Evolutionary conservation across 306 rosid species (phyloP).

Genomic region (Vicia faba): DNA sequence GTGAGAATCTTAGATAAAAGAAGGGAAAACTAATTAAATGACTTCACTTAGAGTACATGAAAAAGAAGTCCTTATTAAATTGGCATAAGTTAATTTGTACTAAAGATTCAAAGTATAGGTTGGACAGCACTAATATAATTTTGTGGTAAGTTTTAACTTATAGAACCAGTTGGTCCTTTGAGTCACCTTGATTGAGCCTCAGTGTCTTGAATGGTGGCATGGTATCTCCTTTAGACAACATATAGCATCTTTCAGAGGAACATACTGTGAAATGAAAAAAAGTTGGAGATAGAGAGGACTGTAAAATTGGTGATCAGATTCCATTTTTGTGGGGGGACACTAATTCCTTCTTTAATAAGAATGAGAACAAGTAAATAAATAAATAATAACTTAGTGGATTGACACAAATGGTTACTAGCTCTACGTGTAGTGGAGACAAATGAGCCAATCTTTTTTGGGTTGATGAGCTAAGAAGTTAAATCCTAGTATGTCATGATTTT

Average conservation of each 20-base stretch:
- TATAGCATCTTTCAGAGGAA: constrained; percentile 47
- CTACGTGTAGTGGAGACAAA: constrained; percentile 38
- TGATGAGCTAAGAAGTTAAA: constrained; percentile 31
- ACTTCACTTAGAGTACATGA: constrained; percentile 19
- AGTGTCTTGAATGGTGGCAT: constrained; percentile 42
- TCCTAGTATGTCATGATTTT: constrained; percentile 30
- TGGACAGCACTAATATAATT: constrained; percentile 43
- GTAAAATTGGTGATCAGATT: constrained; percentile 42
- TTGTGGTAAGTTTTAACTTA: constrained; percentile 40
- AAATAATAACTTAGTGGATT: constrained; percentile 3
- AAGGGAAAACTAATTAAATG: constrained; percentile 21
- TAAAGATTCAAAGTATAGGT: constrained; percentile 39
- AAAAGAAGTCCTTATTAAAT: constrained; percentile 27
- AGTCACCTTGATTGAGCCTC: constrained; percentile 52
- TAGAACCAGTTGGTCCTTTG: constrained; percentile 18
- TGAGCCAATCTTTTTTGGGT: constrained; percentile 21
- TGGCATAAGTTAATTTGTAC: constrained; percentile 29
- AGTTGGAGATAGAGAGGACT: constrained; percentile 38
- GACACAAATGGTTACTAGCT: background rate
- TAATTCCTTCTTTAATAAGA: constrained; percentile 14
- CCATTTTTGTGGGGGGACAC: constrained; percentile 43
- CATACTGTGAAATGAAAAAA: constrained; percentile 26
- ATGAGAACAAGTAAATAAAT: constrained; percentile 6
- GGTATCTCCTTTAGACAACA: constrained; percentile 57
- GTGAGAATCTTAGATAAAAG: constrained; percentile 31